phyloP scores from a whole-genome alignment of 768 basidiomycete species.

The Mycena sanguinolenta region DNA sequence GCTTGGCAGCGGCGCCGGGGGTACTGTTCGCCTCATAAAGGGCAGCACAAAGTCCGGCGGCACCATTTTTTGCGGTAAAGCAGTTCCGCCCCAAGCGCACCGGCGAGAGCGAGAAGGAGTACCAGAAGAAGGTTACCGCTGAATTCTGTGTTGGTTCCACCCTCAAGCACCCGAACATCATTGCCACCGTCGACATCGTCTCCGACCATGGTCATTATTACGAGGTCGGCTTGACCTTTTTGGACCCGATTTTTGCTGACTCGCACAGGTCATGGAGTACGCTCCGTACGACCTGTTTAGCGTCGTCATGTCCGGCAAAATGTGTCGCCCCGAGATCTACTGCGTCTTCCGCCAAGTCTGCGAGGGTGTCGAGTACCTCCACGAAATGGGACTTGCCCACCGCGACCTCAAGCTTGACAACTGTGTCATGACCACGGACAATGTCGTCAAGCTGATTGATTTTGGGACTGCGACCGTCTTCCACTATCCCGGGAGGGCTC shows the following conservation, averaged over 20 bases:
- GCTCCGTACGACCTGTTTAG: conserved; percentile 98
- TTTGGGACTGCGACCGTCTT: conserved; percentile 99
- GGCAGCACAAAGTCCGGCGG: conserved; percentile 85
- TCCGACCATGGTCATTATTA: conserved; percentile 98
- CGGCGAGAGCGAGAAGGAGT: conserved; percentile 95
- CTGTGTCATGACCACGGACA: conserved; percentile 96
- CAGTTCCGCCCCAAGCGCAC: conserved; percentile 92
- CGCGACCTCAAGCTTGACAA: conserved; percentile 99
- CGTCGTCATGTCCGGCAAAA: conserved; percentile 99
- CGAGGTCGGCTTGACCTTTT: conserved; percentile 72
- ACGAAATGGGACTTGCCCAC: conserved; percentile 97
- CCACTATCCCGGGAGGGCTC: conserved; percentile 94
- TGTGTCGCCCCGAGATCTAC: conserved; percentile 98
- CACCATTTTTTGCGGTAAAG: conserved; percentile 93
- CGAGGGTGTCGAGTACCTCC: conserved; percentile 97
- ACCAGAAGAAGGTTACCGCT: conserved; percentile 99
- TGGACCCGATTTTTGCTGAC: conserved; percentile 5
- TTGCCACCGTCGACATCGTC: conserved; percentile 98
- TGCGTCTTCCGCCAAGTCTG: conserved; percentile 99
- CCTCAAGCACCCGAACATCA: conserved; percentile 95
- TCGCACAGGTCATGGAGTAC: conserved; percentile 95
- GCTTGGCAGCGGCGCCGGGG: conserved; percentile 97
- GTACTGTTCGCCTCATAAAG: conserved; percentile 97
- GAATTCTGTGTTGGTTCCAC: conserved; percentile 98
- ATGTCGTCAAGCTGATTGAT: conserved; percentile 98